Evolutionary conservation across 2,329 filamentous ascomycete species (phyloP).

Genomic region (Exophiala sp.): DNA sequence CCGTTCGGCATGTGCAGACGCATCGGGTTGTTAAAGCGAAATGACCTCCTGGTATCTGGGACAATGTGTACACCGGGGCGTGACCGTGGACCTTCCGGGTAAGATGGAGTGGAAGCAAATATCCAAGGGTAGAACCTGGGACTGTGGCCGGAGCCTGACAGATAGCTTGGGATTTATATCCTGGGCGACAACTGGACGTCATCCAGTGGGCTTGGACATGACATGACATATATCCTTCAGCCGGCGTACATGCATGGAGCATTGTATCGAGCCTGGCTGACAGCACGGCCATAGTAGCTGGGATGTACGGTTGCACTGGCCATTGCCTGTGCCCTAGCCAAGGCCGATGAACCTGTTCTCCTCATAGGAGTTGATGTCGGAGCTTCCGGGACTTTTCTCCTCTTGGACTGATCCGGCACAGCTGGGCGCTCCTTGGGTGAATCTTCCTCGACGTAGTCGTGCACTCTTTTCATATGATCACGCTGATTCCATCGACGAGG

Average conservation of each 20-base stretch:
- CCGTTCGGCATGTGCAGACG: constrained; percentile 3
- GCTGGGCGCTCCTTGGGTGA: constrained; percentile 19
- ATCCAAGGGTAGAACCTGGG: constrained; percentile 5
- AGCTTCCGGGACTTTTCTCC: constrained; percentile 19
- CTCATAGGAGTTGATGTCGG: constrained; percentile 27
- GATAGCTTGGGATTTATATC: constrained; percentile 12
- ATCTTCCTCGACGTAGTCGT: constrained; percentile 49
- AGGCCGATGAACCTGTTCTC: constrained; percentile 25
- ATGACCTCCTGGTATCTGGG: constrained; percentile 5
- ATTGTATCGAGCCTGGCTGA: constrained; percentile 16
- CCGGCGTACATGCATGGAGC: constrained; percentile 13
- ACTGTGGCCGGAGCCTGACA: too few species aligned
- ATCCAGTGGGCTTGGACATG: constrained; percentile 15
- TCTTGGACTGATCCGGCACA: constrained; percentile 17
- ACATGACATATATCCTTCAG: constrained; percentile 11
- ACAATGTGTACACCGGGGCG: constrained; percentile 8
- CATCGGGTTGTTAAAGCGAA: constrained; percentile 5
- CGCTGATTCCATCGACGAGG: constrained; percentile 91
- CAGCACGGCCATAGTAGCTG: constrained; percentile 11
- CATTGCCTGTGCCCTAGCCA: constrained; percentile 20
- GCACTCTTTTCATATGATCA: constrained; percentile 95
- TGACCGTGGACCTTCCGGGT: neutral
- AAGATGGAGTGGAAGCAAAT: constrained; percentile 6
- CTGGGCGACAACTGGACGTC: constrained; percentile 11
- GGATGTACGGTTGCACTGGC: constrained; percentile 12